phyloP scores from a whole-genome alignment of 768 basidiomycete genomes.

The Phaeotremella fagi region DNA sequence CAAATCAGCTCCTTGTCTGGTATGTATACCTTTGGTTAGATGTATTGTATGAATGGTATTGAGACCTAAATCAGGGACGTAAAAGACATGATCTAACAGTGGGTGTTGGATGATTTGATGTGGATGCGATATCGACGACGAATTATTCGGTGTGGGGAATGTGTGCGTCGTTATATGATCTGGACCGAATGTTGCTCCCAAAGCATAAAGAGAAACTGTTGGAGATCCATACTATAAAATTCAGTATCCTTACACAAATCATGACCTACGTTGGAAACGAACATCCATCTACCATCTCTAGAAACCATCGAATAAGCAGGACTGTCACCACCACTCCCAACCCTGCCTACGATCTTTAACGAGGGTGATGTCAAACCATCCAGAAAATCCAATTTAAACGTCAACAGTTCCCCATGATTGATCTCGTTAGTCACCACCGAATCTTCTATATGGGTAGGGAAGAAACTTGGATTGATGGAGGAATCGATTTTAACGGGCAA shows the following conservation, averaged over 20 bases:
- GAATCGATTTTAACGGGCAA: neutral
- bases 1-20: neutral
- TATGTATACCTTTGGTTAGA: neutral
- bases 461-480: neutral
- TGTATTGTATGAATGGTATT: neutral
- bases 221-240: neutral
- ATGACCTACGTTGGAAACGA: neutral
- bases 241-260: neutral
- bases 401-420: neutral
- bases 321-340: neutral
- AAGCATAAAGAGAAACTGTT: neutral
- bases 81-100: neutral
- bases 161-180: neutral
- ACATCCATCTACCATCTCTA: neutral
- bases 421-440: conserved; percentile 1
- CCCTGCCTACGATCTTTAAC: neutral
- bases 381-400: neutral
- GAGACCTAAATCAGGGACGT: conserved; percentile 1
- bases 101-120: conserved; percentile 6
- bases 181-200: neutral
- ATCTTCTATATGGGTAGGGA: neutral
- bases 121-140: neutral
- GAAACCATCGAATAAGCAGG: neutral
- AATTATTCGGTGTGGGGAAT: too few species aligned
- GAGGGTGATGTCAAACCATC: neutral